Evolutionary conservation across 2,329 filamentous ascomycete genomes (phyloP).

Genomic region (Exophiala alcalophila): DNA sequence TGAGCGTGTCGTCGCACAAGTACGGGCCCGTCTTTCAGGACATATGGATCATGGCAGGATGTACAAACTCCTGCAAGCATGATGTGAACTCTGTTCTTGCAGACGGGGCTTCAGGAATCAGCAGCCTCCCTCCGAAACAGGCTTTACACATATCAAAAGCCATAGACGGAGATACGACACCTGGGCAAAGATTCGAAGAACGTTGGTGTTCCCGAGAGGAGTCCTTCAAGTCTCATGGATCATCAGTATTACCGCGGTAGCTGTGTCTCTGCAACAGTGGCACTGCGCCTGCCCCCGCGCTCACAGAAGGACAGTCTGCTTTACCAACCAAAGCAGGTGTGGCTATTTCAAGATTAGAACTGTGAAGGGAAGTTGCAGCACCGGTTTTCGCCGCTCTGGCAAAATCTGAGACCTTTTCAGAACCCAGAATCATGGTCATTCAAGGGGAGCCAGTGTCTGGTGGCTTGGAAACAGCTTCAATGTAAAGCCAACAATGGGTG

Average conservation of each 20-base stretch:
- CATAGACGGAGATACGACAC: not conserved
- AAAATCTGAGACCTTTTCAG: slow-evolving; percentile 9
- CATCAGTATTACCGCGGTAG: slow-evolving; percentile 15
- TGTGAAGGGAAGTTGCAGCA: slow-evolving; percentile 17
- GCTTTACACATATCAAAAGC: slow-evolving; percentile 17
- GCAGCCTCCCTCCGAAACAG: slow-evolving; percentile 13
- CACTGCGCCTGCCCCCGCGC: no score
- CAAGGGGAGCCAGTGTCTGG: no score
- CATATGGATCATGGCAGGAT: slow-evolving; percentile 14
- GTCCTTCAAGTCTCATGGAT: slow-evolving; percentile 19
- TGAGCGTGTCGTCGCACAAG: slow-evolving; percentile 17
- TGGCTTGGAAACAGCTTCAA: no score
- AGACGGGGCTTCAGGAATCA: slow-evolving; percentile 13
- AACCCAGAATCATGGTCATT: no score
- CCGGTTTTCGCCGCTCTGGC: slow-evolving; percentile 1
- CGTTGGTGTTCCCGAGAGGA: slow-evolving; percentile 1
- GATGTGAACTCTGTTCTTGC: slow-evolving; percentile 16
- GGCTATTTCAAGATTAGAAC: slow-evolving; percentile 14
- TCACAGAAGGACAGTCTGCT: not conserved
- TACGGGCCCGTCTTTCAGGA: slow-evolving; percentile 16
- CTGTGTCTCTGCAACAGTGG: slow-evolving; percentile 7
- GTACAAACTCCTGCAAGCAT: slow-evolving; percentile 24
- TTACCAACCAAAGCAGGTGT: slow-evolving; percentile 4
- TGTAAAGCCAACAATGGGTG: no score
- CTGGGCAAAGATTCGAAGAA: not conserved